Evolutionary conservation across 2,329 filamentous ascomycete species (phyloP).

Genomic region (Colletotrichum tanaceti): DNA sequence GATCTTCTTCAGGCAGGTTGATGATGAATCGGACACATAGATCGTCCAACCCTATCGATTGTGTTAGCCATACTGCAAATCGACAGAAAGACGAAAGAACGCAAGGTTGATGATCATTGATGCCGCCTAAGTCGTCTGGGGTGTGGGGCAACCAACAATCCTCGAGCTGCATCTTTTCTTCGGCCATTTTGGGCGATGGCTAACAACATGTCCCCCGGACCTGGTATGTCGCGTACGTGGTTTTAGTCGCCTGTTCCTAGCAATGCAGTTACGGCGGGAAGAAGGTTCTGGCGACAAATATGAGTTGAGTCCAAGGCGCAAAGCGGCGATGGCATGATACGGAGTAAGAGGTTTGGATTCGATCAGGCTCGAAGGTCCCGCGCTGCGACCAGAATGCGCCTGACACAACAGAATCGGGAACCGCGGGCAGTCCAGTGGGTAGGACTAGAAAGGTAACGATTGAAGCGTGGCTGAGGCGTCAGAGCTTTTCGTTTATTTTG

Average conservation of each 20-base stretch:
- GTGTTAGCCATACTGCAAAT: constrained; percentile 39
- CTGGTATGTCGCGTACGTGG: background rate
- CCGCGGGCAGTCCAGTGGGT: constrained; percentile 1
- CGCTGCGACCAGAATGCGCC: constrained; percentile 36
- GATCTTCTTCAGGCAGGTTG: constrained; percentile 92
- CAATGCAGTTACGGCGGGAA: constrained; percentile 2
- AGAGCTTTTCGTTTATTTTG: background rate
- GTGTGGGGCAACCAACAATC: constrained; percentile 72
- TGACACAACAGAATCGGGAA: constrained; percentile 19
- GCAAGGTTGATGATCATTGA: constrained; percentile 38
- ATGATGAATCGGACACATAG: constrained; percentile 98
- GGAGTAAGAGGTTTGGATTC: constrained; percentile 17
- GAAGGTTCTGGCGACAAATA: constrained; percentile 30
- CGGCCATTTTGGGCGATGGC: constrained; percentile 71
- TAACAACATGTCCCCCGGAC: constrained; percentile 34
- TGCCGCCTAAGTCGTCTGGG: constrained; percentile 2
- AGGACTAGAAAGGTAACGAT: constrained; percentile 1
- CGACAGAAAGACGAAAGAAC: background rate
- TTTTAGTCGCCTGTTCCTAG: constrained; percentile 27
- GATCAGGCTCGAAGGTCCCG: constrained; percentile 38
- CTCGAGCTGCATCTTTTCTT: constrained; percentile 85
- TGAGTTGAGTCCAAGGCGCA: constrained; percentile 26
- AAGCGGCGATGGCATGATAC: constrained; percentile 34
- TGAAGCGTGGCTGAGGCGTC: constrained; percentile 10
- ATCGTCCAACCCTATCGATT: constrained; percentile 87